These are phyloP conservation scores for Acanthamoeba sp. DNA, from an alignment of 208 protist species.

Conservation along the genomic window DNA sequence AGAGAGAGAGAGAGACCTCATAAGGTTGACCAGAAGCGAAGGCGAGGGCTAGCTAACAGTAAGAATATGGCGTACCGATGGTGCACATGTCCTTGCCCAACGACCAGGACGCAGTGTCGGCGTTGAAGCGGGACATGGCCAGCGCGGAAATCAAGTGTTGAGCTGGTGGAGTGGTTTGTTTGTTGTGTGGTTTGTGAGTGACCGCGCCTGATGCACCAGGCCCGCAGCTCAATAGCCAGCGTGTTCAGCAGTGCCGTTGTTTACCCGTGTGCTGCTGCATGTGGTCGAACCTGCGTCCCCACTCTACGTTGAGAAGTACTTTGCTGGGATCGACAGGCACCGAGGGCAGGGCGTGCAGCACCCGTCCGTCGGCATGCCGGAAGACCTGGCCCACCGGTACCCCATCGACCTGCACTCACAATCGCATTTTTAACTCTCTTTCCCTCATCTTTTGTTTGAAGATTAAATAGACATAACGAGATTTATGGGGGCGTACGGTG, in stretches of 20 bases:
- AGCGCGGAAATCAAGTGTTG: constrained; percentile 93
- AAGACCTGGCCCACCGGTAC: not conserved
- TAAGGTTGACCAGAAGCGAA: not conserved
- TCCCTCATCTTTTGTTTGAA: not conserved
- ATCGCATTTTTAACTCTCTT: too few relatives aligned
- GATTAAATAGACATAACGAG: not conserved
- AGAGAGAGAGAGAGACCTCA: too few relatives aligned
- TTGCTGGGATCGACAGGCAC: not conserved
- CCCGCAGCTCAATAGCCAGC: too few relatives aligned
- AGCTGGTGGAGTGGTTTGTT: not conserved
- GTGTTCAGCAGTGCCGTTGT: too few relatives aligned
- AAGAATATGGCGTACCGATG: not conserved
- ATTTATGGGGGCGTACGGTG: not conserved
- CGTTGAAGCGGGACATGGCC: constrained; percentile 86
- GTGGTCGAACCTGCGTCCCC: constrained; percentile 92
- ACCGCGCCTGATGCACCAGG: too few relatives aligned
- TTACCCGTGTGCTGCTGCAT: constrained; percentile 94
- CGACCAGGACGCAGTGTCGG: constrained; percentile 92
- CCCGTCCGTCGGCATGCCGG: constrained; percentile 18
- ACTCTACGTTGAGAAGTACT: constrained; percentile 90
- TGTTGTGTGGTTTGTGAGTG: not conserved
- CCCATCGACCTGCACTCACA: constrained; percentile 37
- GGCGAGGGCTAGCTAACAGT: not conserved
- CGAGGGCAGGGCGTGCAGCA: constrained; percentile 25
- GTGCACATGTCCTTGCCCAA: constrained; percentile 81